Evolutionary conservation across 768 basidiomycete species (phyloP).

Genomic region (Lactifluus piperatus): DNA sequence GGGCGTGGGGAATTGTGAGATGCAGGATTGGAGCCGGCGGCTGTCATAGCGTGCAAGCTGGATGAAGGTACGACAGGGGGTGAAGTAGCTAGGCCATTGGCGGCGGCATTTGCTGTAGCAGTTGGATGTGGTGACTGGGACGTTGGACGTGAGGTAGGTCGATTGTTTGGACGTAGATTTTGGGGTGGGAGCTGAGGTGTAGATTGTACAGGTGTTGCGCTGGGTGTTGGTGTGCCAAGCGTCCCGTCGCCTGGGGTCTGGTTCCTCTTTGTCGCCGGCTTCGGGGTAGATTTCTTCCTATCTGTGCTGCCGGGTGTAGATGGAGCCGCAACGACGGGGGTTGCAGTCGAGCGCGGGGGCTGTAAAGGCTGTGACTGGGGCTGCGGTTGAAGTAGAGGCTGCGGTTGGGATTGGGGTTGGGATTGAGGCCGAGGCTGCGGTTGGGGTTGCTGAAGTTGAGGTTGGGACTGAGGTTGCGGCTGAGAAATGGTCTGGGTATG

Average conservation of each 20-base stretch:
- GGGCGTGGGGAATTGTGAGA: constrained; percentile 20
- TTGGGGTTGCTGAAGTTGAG: neutral
- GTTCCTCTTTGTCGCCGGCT: constrained; percentile 10
- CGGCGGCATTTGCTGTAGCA: constrained; percentile 10
- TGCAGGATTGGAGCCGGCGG: constrained; percentile 28
- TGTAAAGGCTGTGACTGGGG: constrained; percentile 5
- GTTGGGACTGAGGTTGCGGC: constrained; percentile 5
- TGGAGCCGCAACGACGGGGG: constrained; percentile 9
- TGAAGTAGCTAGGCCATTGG: constrained; percentile 18
- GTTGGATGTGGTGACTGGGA: constrained; percentile 27
- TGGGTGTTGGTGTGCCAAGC: constrained; percentile 23
- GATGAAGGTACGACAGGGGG: constrained; percentile 9
- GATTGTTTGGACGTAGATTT: constrained; percentile 25
- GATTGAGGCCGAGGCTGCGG: neutral
- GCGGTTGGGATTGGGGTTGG: neutral
- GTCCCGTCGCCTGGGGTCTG: constrained; percentile 11
- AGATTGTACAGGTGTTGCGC: constrained; percentile 23
- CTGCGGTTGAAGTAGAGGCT: constrained; percentile 5
- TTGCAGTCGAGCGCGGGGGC: constrained; percentile 7
- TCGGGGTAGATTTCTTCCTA: constrained; percentile 15
- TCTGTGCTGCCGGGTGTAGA: constrained; percentile 14
- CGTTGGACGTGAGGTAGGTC: constrained; percentile 28
- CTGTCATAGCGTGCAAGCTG: constrained; percentile 29
- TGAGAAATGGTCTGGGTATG: constrained; percentile 1
- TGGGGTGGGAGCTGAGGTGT: constrained; percentile 20